These are phyloP conservation scores for Powellomyces hirtus DNA, from an alignment of 192 early-diverging fungal species.

Conservation along the genomic window DNA sequence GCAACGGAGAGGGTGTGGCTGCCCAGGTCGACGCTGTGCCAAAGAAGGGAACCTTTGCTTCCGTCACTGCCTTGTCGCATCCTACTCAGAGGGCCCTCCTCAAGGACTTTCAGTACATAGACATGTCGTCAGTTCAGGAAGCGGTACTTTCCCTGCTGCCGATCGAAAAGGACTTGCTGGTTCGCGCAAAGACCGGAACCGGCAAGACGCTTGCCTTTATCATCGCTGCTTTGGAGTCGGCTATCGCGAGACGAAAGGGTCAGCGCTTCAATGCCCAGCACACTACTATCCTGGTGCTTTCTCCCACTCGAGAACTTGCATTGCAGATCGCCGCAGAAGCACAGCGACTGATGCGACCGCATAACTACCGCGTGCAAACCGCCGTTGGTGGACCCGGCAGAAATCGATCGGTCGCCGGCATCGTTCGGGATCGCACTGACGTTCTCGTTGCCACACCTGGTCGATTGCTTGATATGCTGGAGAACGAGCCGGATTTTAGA, in stretches of 20 bases:
- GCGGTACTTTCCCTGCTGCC: conserved; percentile 74
- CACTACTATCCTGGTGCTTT: conserved; percentile 64
- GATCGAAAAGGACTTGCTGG: conserved; percentile 73
- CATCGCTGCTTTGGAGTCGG: conserved; percentile 79
- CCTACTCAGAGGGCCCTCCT: conserved; percentile 21
- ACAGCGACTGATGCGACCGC: conserved; percentile 71
- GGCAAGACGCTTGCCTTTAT: conserved; percentile 97
- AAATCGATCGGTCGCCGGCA: conserved; percentile 69
- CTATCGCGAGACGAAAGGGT: conserved; percentile 46
- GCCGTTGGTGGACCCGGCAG: conserved; percentile 83
- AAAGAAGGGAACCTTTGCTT: conserved; percentile 12
- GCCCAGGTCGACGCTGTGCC: neutral
- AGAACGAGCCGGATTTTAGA: conserved; percentile 38
- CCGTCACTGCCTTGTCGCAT: conserved; percentile 4
- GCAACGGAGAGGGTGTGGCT: neutral
- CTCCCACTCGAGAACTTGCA: conserved; percentile 94
- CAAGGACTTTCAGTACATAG: conserved; percentile 65
- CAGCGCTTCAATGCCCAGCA: conserved; percentile 2
- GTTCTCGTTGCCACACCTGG: conserved; percentile 93
- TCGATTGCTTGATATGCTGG: conserved; percentile 87
- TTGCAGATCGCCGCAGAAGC: conserved; percentile 83
- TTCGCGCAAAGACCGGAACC: conserved; percentile 96
- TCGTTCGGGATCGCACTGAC: conserved; percentile 76
- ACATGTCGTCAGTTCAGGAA: conserved; percentile 82
- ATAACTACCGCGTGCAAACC: conserved; percentile 72